These are phyloP conservation scores for Syzygium aromaticum DNA, from an alignment of 345 rosid species.

Conservation along the genomic window DNA sequence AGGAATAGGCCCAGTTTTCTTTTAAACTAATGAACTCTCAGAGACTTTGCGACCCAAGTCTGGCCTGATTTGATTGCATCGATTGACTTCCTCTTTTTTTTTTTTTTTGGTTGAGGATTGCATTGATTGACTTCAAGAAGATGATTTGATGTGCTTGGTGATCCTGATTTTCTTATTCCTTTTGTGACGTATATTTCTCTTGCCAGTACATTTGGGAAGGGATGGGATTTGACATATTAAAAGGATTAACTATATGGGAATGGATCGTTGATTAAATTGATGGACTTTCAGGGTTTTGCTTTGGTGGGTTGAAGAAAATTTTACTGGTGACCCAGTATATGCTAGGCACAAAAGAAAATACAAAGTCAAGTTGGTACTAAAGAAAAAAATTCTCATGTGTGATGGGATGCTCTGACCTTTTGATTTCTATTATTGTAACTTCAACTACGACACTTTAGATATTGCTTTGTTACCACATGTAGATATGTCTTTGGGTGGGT, in stretches of 20 bases:
- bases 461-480: neutral
- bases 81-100: neutral
- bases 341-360: neutral
- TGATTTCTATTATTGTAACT: neutral
- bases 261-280: neutral
- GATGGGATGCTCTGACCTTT: neutral
- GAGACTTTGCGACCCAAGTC: neutral
- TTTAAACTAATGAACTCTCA: too few species aligned
- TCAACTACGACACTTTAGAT: neutral
- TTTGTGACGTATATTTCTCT: neutral
- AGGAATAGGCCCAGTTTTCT: neutral
- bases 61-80: neutral
- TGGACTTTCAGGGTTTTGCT: neutral
- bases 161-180: neutral
- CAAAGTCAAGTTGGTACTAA: neutral
- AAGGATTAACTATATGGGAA: neutral
- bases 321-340: neutral
- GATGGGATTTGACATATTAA: neutral
- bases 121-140: neutral
- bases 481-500: neutral
- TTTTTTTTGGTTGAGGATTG: neutral
- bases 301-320: neutral
- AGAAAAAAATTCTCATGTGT: neutral
- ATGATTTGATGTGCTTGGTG: neutral
- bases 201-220: neutral